phyloP scores from a whole-genome alignment of 2,329 filamentous ascomycete species.

The Pyricularia grisea region DNA sequence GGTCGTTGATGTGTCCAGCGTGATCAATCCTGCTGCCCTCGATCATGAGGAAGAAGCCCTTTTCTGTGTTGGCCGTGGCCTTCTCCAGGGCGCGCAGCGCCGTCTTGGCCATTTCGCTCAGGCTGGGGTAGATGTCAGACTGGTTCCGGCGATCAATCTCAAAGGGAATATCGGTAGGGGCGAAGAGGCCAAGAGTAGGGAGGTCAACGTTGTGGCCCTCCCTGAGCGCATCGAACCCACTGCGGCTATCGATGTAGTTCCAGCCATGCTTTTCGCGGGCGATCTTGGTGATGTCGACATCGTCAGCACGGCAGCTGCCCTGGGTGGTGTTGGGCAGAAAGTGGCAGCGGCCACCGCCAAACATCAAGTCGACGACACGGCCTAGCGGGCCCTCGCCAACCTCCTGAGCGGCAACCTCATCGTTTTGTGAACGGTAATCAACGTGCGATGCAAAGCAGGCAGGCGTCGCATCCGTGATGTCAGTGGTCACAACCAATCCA shows the following conservation, averaged over 20 bases:
- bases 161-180: conserved; percentile 74
- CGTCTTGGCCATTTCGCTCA: conserved; percentile 83
- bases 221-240: conserved; percentile 66
- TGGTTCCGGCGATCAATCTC: conserved; percentile 82
- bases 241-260: conserved; percentile 63
- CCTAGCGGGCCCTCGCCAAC: conserved; percentile 81
- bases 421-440: conserved; percentile 68
- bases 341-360: conserved; percentile 88
- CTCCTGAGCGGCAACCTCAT: conserved; percentile 87
- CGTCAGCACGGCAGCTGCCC: conserved; percentile 75
- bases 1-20: conserved; percentile 79
- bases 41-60: conserved; percentile 98
- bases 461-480: conserved; percentile 91
- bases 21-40: conserved; percentile 96
- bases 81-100: conserved; percentile 71
- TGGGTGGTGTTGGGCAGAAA: conserved; percentile 76
- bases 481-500: conserved; percentile 87
- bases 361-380: conserved; percentile 79
- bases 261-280: conserved; percentile 71
- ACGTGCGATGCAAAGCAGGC: conserved; percentile 92
- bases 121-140: conserved; percentile 72
- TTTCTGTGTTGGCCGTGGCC: conserved; percentile 73
- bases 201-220: conserved; percentile 60
- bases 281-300: conserved; percentile 62
- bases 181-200: conserved; percentile 80